A percentile compares a stretch with the other conserved stretches of the same genome.
phyloP scores from a whole-genome alignment of 2,329 filamentous ascomycete genomes.

The Parascedosporium putredinis region DNA sequence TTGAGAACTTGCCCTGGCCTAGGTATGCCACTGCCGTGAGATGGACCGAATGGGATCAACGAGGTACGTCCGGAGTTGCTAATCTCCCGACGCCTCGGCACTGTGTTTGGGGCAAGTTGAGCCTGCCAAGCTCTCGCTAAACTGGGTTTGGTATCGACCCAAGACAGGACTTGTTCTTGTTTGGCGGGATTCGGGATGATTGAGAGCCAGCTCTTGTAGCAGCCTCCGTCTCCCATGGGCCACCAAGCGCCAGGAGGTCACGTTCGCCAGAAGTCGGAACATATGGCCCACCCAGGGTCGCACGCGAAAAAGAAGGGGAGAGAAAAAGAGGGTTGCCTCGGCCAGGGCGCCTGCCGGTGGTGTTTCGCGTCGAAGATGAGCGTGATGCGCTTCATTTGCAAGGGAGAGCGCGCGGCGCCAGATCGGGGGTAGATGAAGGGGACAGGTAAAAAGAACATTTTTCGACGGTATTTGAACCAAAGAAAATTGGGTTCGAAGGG shows the following conservation, averaged over 20 bases:
- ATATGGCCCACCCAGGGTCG: neutral
- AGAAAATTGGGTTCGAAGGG: too few relatives aligned
- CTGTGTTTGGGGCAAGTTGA: neutral
- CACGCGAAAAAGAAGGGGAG: neutral
- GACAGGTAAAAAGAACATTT: too few relatives aligned
- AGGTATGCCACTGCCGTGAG: neutral
- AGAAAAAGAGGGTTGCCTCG: too few relatives aligned
- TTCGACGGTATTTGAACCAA: too few relatives aligned
- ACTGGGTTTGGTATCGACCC: constrained; percentile 1
- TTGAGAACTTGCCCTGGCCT: neutral
- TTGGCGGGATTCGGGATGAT: neutral
- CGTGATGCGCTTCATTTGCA: too few relatives aligned
- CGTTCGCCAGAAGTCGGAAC: constrained; percentile 2
- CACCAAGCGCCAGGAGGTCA: neutral
- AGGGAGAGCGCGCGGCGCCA: too few relatives aligned
- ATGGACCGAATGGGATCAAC: neutral
- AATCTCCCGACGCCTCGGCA: neutral
- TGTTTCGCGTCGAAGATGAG: too few relatives aligned
- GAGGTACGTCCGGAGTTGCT: neutral
- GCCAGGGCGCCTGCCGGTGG: neutral
- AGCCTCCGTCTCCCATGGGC: neutral
- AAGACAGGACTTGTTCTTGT: neutral
- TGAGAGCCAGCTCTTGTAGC: neutral
- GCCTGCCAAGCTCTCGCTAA: neutral
- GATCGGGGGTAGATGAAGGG: too few relatives aligned